These are phyloP conservation scores for Quercus tomentella DNA, from an alignment of 331 rosid species.

Conservation along the genomic window DNA sequence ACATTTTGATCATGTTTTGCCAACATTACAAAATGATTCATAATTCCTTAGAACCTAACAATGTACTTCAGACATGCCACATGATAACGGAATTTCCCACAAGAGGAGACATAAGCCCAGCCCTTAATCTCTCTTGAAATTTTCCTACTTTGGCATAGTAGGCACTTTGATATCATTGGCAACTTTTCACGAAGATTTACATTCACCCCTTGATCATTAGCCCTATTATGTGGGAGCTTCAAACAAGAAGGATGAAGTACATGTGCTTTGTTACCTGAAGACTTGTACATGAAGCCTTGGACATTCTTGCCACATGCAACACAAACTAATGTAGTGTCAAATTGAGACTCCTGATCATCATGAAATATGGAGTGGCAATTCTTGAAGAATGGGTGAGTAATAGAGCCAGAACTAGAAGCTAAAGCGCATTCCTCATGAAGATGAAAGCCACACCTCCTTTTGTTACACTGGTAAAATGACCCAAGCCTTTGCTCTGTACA, in stretches of 20 bases:
- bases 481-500: background rate
- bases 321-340: background rate
- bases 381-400: background rate
- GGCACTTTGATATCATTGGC: no score
- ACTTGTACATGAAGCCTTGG: background rate
- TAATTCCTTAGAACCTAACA: no score
- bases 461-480: background rate
- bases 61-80: background rate
- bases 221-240: background rate
- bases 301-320: background rate
- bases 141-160: no score
- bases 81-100: background rate
- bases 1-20: no score
- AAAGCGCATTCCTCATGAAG: background rate
- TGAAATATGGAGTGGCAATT: background rate
- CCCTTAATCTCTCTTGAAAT: background rate
- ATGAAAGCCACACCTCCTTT: background rate
- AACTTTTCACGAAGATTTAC: background rate
- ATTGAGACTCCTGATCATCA: background rate
- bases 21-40: no score
- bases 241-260: background rate
- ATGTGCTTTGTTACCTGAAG: background rate
- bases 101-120: background rate
- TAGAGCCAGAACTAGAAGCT: no score
- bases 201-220: background rate